Percentiles rank a stretch among this genome's conserved stretches.
Conservation (phyloP, 2,329 filamentous ascomycete genomes). For the Fusarium xylarioides region DNA sequence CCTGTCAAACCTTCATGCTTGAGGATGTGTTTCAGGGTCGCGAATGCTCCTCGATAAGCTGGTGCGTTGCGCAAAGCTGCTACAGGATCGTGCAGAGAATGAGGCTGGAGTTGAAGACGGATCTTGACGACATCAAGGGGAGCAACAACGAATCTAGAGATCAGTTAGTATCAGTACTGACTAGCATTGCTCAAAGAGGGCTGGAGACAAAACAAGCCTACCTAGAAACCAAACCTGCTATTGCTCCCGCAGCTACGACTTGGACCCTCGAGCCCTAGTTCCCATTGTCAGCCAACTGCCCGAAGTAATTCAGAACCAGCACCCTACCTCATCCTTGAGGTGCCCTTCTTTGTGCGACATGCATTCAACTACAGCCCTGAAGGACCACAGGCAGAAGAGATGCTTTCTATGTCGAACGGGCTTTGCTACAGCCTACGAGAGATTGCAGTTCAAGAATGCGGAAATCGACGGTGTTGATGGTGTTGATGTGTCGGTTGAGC, state of each 20-base stretch:
- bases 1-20: constrained; percentile 82
- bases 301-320: not conserved
- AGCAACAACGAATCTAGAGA: constrained; percentile 82
- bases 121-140: constrained; percentile 99
- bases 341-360: constrained; percentile 52
- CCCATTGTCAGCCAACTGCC: constrained; percentile 11
- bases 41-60: constrained; percentile 78
- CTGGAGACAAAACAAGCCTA: constrained; percentile 49
- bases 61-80: constrained; percentile 62
- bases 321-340: constrained; percentile 67
- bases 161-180: constrained; percentile 20
- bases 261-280: constrained; percentile 64
- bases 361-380: constrained; percentile 40
- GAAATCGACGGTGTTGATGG: not conserved
- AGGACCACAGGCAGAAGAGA: constrained; percentile 18
- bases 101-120: constrained; percentile 90
- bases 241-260: constrained; percentile 64
- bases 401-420: constrained; percentile 32
- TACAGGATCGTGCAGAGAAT: constrained; percentile 80
- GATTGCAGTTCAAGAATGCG: not conserved
- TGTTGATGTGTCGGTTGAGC: not conserved
- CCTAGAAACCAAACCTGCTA: constrained; percentile 88
- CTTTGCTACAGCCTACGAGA: not conserved
- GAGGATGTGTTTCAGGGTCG: constrained; percentile 80
- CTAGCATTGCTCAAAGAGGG: not conserved